phyloP scores from a whole-genome alignment of 2,329 filamentous ascomycete genomes.

The Aspergillus bombycis region DNA sequence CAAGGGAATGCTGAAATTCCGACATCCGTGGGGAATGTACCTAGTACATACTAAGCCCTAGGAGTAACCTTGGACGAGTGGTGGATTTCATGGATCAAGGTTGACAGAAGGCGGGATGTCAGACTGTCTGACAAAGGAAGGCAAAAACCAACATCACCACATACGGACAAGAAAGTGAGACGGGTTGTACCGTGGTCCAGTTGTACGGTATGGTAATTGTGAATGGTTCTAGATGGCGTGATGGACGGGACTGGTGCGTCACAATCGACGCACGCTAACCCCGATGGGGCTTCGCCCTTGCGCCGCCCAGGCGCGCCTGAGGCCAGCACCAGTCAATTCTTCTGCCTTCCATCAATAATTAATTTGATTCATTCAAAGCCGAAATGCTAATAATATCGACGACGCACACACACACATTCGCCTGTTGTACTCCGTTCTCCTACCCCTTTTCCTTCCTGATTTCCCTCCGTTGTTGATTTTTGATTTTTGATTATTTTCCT shows the following conservation, averaged over 20 bases:
- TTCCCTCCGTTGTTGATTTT: neutral
- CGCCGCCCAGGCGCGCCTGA: neutral
- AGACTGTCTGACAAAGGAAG: neutral
- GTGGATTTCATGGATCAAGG: neutral
- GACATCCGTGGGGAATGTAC: neutral
- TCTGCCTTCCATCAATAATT: constrained; percentile 3
- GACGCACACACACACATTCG: neutral
- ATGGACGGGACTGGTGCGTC: neutral
- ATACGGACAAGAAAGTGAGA: neutral
- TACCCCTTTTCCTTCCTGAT: neutral
- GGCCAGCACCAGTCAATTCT: neutral
- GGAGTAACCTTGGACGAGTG: neutral
- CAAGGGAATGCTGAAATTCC: neutral
- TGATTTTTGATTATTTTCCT: neutral
- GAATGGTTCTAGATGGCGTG: neutral
- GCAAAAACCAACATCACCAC: no score
- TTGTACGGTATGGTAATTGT: neutral
- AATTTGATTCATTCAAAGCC: constrained; percentile 1
- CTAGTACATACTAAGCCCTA: no score
- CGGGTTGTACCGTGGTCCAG: neutral
- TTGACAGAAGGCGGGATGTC: neutral
- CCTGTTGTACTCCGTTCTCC: neutral
- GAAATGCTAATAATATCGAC: constrained; percentile 1
- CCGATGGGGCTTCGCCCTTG: neutral
- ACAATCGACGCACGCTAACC: neutral